Evolutionary conservation across 371 early-diverging fungal genomes (phyloP).

Genomic region (Nematocida sp.): DNA sequence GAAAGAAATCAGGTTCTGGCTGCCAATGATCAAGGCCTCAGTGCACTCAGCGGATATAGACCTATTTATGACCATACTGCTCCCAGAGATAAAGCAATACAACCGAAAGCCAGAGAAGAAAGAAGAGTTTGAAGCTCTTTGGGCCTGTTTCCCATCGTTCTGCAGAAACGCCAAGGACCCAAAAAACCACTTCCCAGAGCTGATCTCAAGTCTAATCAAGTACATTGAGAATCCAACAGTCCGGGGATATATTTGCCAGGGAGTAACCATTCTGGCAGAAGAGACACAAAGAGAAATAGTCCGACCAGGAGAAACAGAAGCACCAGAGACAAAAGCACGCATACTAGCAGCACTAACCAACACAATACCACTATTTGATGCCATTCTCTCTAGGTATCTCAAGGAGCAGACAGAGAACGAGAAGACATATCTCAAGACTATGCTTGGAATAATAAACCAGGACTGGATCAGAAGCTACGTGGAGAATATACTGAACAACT

Average conservation of each 20-base stretch:
- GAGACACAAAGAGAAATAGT: constrained; percentile 4
- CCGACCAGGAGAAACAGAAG: not conserved
- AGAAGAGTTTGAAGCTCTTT: constrained; percentile 34
- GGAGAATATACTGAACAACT: not conserved
- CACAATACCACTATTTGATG: constrained; percentile 9
- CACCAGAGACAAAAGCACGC: not conserved
- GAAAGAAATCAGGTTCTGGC: constrained; percentile 41
- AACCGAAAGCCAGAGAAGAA: not conserved
- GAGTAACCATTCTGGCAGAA: constrained; percentile 14
- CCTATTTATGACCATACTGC: constrained; percentile 11
- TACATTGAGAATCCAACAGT: constrained; percentile 6
- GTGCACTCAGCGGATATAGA: constrained; percentile 28
- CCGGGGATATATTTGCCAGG: constrained; percentile 32
- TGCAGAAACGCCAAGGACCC: constrained; percentile 23
- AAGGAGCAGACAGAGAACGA: constrained; percentile 28
- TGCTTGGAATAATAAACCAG: not conserved
- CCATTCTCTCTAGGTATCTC: not conserved
- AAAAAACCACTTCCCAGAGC: not conserved
- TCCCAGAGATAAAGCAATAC: constrained; percentile 22
- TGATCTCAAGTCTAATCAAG: not conserved
- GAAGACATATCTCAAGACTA: constrained; percentile 1
- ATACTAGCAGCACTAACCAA: constrained; percentile 2
- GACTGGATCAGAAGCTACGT: constrained; percentile 34
- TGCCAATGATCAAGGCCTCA: constrained; percentile 36
- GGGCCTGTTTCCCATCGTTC: constrained; percentile 48